Evolutionary conservation across 2,329 filamentous ascomycete genomes (phyloP).

Genomic region (Mollisiaceae sp.): DNA sequence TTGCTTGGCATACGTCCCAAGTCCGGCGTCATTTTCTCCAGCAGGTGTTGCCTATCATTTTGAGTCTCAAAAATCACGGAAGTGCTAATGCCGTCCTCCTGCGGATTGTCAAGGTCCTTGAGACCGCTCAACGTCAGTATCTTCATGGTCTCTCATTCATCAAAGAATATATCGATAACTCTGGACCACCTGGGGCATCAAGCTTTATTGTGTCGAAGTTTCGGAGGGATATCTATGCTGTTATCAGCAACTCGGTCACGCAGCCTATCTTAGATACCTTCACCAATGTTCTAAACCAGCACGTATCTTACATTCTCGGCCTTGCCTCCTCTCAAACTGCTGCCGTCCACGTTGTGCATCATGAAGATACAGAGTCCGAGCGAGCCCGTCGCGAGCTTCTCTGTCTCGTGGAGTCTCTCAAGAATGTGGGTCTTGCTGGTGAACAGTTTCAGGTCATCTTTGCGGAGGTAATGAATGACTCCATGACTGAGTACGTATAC

Average conservation of each 20-base stretch:
- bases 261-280: conserved; percentile 59
- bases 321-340: conserved; percentile 25
- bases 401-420: conserved; percentile 61
- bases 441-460: conserved; percentile 73
- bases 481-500: conserved; percentile 67
- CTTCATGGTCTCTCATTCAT: conserved; percentile 59
- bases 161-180: conserved; percentile 51
- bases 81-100: conserved; percentile 52
- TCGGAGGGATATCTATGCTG: conserved; percentile 64
- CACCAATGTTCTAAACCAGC: conserved; percentile 56
- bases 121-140: conserved; percentile 63
- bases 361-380: conserved; percentile 38
- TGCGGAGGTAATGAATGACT: conserved; percentile 70
- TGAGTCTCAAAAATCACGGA: conserved; percentile 46
- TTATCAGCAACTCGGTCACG: conserved; percentile 67
- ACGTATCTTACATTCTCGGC: conserved; percentile 56
- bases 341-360: neutral
- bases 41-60: conserved; percentile 61
- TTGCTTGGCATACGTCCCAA: conserved; percentile 66
- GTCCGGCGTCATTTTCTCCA: conserved; percentile 64
- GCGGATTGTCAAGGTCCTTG: conserved; percentile 61
- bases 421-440: conserved; percentile 70
- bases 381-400: conserved; percentile 57
- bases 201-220: conserved; percentile 56
- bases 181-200: conserved; percentile 41